Conservation (phyloP, 1,284 basidiomycete species). For the Ganoderma leucocontextum region DNA sequence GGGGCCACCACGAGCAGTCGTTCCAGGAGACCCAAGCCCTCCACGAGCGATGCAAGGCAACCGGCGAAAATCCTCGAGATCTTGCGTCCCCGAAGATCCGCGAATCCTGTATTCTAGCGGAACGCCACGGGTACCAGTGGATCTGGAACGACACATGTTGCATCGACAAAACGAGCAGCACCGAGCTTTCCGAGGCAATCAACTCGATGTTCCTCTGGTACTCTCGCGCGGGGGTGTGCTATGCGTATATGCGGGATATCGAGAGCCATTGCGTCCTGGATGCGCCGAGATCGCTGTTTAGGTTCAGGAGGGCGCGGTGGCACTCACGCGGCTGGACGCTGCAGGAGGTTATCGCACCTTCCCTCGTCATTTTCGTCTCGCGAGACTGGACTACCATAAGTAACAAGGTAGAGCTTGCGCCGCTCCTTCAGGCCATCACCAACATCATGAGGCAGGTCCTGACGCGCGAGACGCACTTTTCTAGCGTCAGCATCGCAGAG, state of each 20-base stretch:
- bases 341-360: background rate
- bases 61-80: background rate
- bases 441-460: background rate
- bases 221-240: constrained; percentile 1
- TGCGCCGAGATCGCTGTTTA: background rate
- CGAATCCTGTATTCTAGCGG: constrained; percentile 1
- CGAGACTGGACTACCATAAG: background rate
- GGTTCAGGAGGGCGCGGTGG: constrained; percentile 1
- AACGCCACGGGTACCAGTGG: background rate
- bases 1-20: background rate
- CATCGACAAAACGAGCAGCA: constrained; percentile 9
- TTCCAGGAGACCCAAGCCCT: background rate
- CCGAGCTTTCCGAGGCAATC: constrained; percentile 1
- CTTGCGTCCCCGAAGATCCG: background rate
- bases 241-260: constrained; percentile 4
- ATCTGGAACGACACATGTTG: constrained; percentile 9
- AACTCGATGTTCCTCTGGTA: constrained; percentile 12
- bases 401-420: background rate
- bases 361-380: background rate
- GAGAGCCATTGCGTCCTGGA: background rate
- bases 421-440: background rate
- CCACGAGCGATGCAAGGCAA: background rate
- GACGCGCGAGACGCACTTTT: background rate
- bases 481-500: background rate
- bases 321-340: background rate